Percentiles rank a stretch among this genome's conserved stretches.
These are phyloP conservation scores for Trypanosoma congolense DNA, from an alignment of 208 protist genomes.

Conservation along the genomic window DNA sequence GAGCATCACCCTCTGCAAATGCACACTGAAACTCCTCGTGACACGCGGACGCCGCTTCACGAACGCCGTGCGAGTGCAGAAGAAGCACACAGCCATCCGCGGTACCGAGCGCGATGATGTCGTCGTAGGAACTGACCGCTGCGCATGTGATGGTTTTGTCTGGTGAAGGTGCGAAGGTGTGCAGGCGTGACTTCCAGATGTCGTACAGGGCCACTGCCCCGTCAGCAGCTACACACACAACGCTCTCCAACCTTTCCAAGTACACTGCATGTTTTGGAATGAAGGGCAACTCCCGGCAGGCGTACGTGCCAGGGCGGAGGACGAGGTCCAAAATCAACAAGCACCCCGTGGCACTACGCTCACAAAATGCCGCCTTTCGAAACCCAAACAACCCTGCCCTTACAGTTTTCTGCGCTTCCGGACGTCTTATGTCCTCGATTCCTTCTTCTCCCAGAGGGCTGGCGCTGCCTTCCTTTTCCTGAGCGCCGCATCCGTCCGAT, in stretches of 20 bases:
- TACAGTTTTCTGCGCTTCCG: background rate
- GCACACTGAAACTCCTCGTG: background rate
- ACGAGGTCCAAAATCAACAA: constrained; percentile 33
- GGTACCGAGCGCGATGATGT: constrained; percentile 69
- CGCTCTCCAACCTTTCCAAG: constrained; percentile 41
- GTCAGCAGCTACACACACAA: constrained; percentile 59
- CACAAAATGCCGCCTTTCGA: background rate
- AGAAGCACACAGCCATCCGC: constrained; percentile 51
- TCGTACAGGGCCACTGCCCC: constrained; percentile 61
- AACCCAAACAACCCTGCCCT: background rate
- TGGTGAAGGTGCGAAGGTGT: constrained; percentile 4
- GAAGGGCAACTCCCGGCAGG: constrained; percentile 69
- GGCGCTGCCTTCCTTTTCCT: background rate
- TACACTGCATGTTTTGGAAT: constrained; percentile 62
- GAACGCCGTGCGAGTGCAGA: constrained; percentile 23
- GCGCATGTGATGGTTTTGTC: constrained; percentile 35
- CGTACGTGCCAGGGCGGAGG: constrained; percentile 29
- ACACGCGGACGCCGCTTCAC: constrained; percentile 5
- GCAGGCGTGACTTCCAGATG: constrained; percentile 32
- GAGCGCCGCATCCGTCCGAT: background rate
- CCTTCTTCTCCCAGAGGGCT: background rate
- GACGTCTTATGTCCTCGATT: background rate
- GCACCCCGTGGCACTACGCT: constrained; percentile 13
- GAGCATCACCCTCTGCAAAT: background rate
- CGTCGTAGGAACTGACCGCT: constrained; percentile 60